A percentile compares a stretch with the other conserved stretches of the same genome.
phyloP scores from a whole-genome alignment of 345 rosid species.

The Turritis glabra region DNA sequence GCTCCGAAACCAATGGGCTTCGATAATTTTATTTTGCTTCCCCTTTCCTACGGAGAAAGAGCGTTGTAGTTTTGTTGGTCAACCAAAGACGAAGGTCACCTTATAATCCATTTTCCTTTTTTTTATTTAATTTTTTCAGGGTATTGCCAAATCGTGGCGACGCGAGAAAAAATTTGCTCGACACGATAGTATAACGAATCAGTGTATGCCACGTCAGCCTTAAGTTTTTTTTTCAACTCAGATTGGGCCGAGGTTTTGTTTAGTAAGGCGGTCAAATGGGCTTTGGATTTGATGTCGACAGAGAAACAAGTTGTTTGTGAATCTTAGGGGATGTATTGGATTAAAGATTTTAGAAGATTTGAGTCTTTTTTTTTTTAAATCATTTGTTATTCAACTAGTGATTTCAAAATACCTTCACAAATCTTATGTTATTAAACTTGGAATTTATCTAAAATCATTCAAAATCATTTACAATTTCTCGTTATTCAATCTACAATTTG shows the following conservation, averaged over 20 bases:
- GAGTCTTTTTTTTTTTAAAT: no score
- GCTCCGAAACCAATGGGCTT: conserved; percentile 30
- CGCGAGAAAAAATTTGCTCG: conserved; percentile 10
- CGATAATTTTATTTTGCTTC: background rate
- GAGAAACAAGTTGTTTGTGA: no score
- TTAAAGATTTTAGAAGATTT: no score
- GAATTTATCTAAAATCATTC: no score
- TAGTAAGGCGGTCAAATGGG: background rate
- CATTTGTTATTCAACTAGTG: no score
- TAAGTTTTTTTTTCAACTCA: background rate
- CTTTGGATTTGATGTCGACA: background rate
- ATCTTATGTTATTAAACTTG: no score
- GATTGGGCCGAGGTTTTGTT: conserved; percentile 28
- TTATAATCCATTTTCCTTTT: conserved; percentile 7
- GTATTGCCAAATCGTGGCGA: conserved; percentile 33
- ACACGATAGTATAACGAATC: conserved; percentile 40
- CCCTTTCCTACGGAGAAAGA: conserved; percentile 34
- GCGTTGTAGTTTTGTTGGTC: conserved; percentile 38
- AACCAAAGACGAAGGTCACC: conserved; percentile 35
- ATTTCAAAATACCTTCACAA: no score
- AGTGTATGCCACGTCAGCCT: conserved; percentile 10
- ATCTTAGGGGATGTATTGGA: no score
- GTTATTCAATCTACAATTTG: no score
- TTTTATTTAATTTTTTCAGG: background rate
- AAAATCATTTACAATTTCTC: no score